phyloP scores from a whole-genome alignment of 768 basidiomycete genomes.

The Amanita brunnescens region DNA sequence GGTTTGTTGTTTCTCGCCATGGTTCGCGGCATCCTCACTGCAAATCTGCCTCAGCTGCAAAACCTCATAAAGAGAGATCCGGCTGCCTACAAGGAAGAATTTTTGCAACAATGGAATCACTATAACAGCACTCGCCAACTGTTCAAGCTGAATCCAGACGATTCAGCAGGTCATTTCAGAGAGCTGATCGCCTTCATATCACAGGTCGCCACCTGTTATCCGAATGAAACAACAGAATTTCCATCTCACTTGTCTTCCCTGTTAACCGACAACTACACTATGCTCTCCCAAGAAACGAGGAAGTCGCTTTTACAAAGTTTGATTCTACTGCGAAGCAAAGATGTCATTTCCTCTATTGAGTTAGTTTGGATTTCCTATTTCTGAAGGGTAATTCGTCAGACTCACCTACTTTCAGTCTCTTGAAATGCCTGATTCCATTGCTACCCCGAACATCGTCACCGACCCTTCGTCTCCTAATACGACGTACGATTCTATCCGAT shows the following conservation, averaged over 20 bases:
- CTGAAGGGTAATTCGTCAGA: not conserved
- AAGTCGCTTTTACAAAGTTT: constrained; percentile 84
- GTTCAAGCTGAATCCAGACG: constrained; percentile 73
- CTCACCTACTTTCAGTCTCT: constrained; percentile 45
- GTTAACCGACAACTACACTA: constrained; percentile 70
- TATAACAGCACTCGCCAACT: constrained; percentile 85
- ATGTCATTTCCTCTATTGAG: constrained; percentile 89
- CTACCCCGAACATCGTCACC: constrained; percentile 91
- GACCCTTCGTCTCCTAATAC: constrained; percentile 74
- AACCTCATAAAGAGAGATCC: constrained; percentile 97
- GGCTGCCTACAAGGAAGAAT: constrained; percentile 85
- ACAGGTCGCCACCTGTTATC: constrained; percentile 93
- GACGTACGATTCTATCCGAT: constrained; percentile 89
- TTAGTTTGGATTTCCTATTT: constrained; percentile 29
- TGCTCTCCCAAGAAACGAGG: constrained; percentile 71
- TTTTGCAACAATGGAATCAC: constrained; percentile 93
- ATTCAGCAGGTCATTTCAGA: constrained; percentile 76
- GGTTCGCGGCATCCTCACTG: constrained; percentile 68
- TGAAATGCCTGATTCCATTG: constrained; percentile 88
- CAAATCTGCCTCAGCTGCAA: constrained; percentile 91
- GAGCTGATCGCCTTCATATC: constrained; percentile 90
- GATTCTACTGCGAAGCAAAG: constrained; percentile 89
- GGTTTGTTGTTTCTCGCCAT: not conserved
- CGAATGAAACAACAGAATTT: constrained; percentile 80
- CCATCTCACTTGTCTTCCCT: constrained; percentile 72